Evolutionary conservation across 768 basidiomycete genomes (phyloP).

Genomic region (Trametes cinnabarina): DNA sequence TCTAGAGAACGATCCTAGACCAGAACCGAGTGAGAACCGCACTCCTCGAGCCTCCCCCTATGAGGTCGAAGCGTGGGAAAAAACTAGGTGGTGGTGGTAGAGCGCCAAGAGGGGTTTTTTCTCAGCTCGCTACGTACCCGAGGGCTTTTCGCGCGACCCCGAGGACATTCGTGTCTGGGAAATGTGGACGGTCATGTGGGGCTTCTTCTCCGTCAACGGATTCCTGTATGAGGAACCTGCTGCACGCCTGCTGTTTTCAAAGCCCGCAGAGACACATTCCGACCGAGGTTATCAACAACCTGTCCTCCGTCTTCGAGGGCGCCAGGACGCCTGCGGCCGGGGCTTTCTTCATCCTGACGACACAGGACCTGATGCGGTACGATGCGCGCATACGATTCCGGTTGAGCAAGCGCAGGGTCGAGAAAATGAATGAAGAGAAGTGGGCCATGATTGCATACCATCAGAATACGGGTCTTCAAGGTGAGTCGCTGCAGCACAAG

Average conservation of each 20-base stretch:
- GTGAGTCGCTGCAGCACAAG: background rate
- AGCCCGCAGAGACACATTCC: background rate
- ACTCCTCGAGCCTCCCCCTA: too few relatives aligned
- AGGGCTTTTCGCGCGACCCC: background rate
- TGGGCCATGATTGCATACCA: conserved; percentile 12
- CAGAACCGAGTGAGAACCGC: too few relatives aligned
- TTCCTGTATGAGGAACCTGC: background rate
- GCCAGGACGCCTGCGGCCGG: background rate
- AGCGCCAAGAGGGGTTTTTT: too few relatives aligned
- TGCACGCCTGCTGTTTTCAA: conserved; percentile 4
- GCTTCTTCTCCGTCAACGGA: background rate
- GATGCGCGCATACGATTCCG: conserved; percentile 7
- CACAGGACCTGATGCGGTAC: conserved; percentile 7
- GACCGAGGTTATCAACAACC: background rate
- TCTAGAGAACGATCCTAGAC: too few relatives aligned
- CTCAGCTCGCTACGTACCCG: too few relatives aligned
- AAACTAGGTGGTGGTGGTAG: too few relatives aligned
- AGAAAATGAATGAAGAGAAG: conserved; percentile 14
- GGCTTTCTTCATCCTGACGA: conserved; percentile 13
- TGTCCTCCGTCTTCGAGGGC: conserved; percentile 7
- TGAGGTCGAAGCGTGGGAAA: too few relatives aligned
- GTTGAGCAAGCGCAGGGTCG: conserved; percentile 16
- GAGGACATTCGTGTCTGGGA: background rate
- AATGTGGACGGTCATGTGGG: background rate
- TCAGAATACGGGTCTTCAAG: background rate